Evolutionary conservation across 192 early-diverging fungal species (phyloP).

Genomic region (Linnemannia exigua): DNA sequence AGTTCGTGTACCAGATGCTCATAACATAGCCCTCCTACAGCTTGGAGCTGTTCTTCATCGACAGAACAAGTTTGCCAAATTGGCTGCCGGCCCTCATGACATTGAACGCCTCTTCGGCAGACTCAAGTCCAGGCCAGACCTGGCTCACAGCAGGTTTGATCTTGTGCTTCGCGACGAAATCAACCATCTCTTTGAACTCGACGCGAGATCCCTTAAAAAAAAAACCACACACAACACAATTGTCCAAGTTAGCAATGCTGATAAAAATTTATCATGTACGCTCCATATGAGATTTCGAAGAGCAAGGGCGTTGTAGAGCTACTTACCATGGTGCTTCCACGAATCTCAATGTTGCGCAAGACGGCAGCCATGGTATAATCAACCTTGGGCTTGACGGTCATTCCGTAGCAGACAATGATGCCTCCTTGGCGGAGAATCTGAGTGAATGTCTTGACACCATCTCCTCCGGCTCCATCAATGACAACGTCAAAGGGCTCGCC

Average conservation of each 20-base stretch:
- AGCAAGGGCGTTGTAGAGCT: background rate
- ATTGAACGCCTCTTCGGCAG: slow-evolving; percentile 29
- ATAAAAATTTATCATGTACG: background rate
- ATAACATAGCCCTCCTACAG: too few species aligned
- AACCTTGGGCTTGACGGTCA: slow-evolving; percentile 63
- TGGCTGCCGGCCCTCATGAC: slow-evolving; percentile 27
- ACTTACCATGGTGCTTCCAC: slow-evolving; percentile 77
- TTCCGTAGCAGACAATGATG: slow-evolving; percentile 72
- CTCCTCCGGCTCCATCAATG: slow-evolving; percentile 79
- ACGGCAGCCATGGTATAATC: slow-evolving; percentile 61
- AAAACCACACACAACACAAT: background rate
- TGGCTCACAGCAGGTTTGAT: slow-evolving; percentile 70
- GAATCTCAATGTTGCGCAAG: slow-evolving; percentile 73
- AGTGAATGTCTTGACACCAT: slow-evolving; percentile 56
- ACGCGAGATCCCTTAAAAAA: slow-evolving; percentile 43
- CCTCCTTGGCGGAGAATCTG: slow-evolving; percentile 65
- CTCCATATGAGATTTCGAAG: too few species aligned
- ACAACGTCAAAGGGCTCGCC: slow-evolving; percentile 62
- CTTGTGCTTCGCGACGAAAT: slow-evolving; percentile 69
- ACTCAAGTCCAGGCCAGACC: slow-evolving; percentile 67
- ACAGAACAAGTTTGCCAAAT: slow-evolving; percentile 51
- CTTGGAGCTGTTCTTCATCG: slow-evolving; percentile 26
- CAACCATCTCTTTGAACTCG: slow-evolving; percentile 74
- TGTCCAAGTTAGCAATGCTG: background rate
- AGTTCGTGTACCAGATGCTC: too few species aligned